A percentile compares a stretch with the other conserved stretches of the same genome.
These are phyloP conservation scores for Actinomortierella wolfii DNA, from an alignment of 371 early-diverging fungal genomes.

Conservation along the genomic window DNA sequence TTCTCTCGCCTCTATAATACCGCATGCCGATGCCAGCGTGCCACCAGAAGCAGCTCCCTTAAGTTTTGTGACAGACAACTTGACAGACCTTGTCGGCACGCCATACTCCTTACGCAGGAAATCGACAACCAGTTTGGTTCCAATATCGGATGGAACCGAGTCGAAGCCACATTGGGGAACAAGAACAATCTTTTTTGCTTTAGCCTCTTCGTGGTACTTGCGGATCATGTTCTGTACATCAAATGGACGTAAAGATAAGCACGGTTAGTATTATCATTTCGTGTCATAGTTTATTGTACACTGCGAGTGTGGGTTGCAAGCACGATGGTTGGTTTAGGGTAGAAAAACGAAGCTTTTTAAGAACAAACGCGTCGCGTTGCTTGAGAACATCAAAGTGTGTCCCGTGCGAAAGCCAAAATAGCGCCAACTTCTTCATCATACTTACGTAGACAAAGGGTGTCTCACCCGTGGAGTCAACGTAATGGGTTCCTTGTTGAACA, in stretches of 20 bases:
- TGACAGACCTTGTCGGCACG: slow-evolving; percentile 55
- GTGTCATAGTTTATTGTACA: not conserved
- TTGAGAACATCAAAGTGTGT: no score
- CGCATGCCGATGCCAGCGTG: slow-evolving; percentile 56
- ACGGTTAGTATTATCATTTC: not conserved
- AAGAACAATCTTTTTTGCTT: slow-evolving; percentile 65
- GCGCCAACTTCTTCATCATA: no score
- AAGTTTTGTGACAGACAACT: slow-evolving; percentile 58
- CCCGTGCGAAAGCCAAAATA: no score
- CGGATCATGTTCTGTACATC: slow-evolving; percentile 75
- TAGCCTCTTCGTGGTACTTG: slow-evolving; percentile 72
- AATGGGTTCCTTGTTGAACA: slow-evolving; percentile 81
- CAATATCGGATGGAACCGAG: slow-evolving; percentile 84
- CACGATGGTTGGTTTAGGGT: no score
- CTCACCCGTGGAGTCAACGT: slow-evolving; percentile 94
- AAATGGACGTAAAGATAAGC: slow-evolving; percentile 9
- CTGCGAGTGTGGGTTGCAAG: no score
- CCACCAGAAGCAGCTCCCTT: slow-evolving; percentile 66
- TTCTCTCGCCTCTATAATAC: slow-evolving; percentile 23
- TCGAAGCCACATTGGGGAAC: slow-evolving; percentile 93
- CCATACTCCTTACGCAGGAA: slow-evolving; percentile 57
- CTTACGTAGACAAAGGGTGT: slow-evolving; percentile 30
- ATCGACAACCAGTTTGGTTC: slow-evolving; percentile 60
- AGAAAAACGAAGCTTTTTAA: not conserved
- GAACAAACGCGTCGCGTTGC: no score